A percentile compares a stretch with the other conserved stretches of the same genome.
phyloP scores from a whole-genome alignment of 768 basidiomycete species.

The Stropharia rugosoannulata region DNA sequence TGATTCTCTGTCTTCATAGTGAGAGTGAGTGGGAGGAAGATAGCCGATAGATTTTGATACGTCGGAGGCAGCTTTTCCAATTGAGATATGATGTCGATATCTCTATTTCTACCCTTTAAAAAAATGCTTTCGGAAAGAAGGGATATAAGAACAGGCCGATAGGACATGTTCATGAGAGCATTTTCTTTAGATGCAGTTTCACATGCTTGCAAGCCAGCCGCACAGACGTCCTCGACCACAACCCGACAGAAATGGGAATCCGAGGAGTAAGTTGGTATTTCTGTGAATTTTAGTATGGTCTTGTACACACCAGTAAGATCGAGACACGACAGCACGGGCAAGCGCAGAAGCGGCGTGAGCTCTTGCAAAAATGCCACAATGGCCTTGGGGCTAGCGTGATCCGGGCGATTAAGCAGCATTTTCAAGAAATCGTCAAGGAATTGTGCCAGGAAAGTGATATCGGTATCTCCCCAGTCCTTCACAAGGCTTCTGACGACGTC shows the following conservation, averaged over 20 bases:
- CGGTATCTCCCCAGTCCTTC: slow-evolving; percentile 44
- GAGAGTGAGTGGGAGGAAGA: slow-evolving; percentile 63
- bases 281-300: slow-evolving; percentile 43
- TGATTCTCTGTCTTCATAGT: slow-evolving; percentile 50
- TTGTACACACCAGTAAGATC: slow-evolving; percentile 63
- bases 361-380: slow-evolving; percentile 53
- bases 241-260: slow-evolving; percentile 50
- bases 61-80: slow-evolving; percentile 56
- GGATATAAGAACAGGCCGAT: slow-evolving; percentile 37
- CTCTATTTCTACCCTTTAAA: slow-evolving; percentile 35
- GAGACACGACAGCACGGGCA: slow-evolving; percentile 39
- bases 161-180: slow-evolving; percentile 36
- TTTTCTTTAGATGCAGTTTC: slow-evolving; percentile 43
- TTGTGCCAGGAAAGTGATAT: slow-evolving; percentile 37
- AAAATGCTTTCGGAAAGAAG: slow-evolving; percentile 45
- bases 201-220: slow-evolving; percentile 46
- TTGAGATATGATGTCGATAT: slow-evolving; percentile 47
- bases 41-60: slow-evolving; percentile 58
- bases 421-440: slow-evolving; percentile 56
- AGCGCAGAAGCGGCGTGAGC: slow-evolving; percentile 53
- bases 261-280: slow-evolving; percentile 46
- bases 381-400: slow-evolving; percentile 43
- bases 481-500: slow-evolving; percentile 58
- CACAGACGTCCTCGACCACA: slow-evolving; percentile 45
- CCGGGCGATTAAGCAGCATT: slow-evolving; percentile 47